phyloP scores from a whole-genome alignment of 1,284 basidiomycete species.

The Heliocybe sulcata region DNA sequence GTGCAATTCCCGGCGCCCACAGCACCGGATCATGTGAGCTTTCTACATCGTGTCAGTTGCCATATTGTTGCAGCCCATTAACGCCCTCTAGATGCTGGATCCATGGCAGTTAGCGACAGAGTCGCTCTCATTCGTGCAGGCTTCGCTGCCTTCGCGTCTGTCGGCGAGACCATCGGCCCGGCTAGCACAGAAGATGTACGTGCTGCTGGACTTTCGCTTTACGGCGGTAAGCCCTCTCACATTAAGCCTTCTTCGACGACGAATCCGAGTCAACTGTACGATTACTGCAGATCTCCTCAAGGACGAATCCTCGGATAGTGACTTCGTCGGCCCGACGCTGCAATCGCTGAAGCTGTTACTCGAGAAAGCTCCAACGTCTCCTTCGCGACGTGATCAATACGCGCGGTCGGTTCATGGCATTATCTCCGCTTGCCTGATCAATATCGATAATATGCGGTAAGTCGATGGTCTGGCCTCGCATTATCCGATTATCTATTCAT shows the following conservation, averaged over 20 bases:
- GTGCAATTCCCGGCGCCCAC: slow-evolving; percentile 54
- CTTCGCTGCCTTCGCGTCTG: slow-evolving; percentile 58
- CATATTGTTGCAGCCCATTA: slow-evolving; percentile 9
- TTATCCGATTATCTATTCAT: slow-evolving; percentile 2
- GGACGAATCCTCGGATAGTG: slow-evolving; percentile 75
- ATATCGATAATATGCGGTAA: slow-evolving; percentile 89
- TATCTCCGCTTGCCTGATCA: slow-evolving; percentile 77
- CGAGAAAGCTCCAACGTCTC: slow-evolving; percentile 30
- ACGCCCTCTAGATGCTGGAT: slow-evolving; percentile 12
- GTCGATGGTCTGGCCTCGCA: slow-evolving; percentile 17
- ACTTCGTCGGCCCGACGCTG: slow-evolving; percentile 74
- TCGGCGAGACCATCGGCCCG: slow-evolving; percentile 56
- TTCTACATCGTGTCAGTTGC: background rate
- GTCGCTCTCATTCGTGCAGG: slow-evolving; percentile 61
- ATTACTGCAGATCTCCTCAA: slow-evolving; percentile 61
- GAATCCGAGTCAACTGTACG: background rate
- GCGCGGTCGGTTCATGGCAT: slow-evolving; percentile 76
- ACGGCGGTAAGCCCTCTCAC: slow-evolving; percentile 47
- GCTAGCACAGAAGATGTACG: slow-evolving; percentile 66
- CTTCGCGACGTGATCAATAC: slow-evolving; percentile 33
- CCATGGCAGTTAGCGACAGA: slow-evolving; percentile 35
- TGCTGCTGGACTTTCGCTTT: slow-evolving; percentile 76
- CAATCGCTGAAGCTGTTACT: slow-evolving; percentile 74
- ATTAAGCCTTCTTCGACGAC: background rate
- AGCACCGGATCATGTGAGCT: slow-evolving; percentile 51